Base-by-base conservation (phyloP, 2,329 filamentous ascomycete species). In the Elsinoe batatas region DNA sequence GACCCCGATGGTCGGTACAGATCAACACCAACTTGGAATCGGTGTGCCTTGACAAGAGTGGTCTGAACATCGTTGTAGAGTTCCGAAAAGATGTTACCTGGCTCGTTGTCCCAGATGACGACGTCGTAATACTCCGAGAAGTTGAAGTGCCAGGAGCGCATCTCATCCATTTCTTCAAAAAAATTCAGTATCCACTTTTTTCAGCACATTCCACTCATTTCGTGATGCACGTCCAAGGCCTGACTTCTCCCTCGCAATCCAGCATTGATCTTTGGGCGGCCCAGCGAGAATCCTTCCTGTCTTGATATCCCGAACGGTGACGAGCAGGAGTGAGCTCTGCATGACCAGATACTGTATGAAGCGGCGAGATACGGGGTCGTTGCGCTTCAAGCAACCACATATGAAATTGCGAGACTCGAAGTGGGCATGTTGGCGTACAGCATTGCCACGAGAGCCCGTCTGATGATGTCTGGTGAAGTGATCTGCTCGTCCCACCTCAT, bases 341-440 rank as follows among this genome's bases (percentile, higher is more conserved):
- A 74, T 72, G 3, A 68, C 63, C 0, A 74, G 58, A 57, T 74
- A 74, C 57, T 74, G 71, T 7, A 74, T 69, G 56, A 73, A 69
- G 5, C 72, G 67, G 18, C 72, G 69, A 54, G 67, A 72, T 17
- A 69, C 65, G 30, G 68, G 65, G 47, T 74, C 69, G 43, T 72
- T 68, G 4, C 72, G 68, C 59, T 72, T 73, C 57, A 75, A 68
- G 53, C 73, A 66, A 5, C 67, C 68, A 58, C 71, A 74, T 13
- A 74, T 66, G 36, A 72, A 71, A 51, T 73, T 74, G 46, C 71
- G 65, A 37, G 64, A 61, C 57, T 74, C 69, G 3, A 65, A 58
- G 13, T 68, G 61, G 22, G 64, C 62, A 58, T 73, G 69, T 10
- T 64, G 59, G 47, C 69, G 66, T 26, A 66, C 64, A n/a, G 60